Conservation (phyloP, 2,329 filamentous ascomycete species). For the Paecilomyces dactylethromorphus region DNA sequence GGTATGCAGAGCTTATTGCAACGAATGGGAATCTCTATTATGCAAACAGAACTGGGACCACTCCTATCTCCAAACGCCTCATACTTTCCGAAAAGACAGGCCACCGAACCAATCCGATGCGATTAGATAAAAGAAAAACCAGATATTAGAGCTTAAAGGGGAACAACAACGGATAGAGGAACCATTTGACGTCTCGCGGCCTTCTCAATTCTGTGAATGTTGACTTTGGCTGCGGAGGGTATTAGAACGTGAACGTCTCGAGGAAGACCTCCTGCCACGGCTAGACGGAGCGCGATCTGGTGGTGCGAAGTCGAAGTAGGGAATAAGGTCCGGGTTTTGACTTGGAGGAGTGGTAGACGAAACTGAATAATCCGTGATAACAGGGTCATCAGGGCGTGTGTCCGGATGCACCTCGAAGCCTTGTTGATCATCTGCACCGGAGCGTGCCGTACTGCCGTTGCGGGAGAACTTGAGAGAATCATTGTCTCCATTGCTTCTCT, state of each 20-base stretch:
- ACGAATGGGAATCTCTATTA: not conserved
- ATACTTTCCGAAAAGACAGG: not conserved
- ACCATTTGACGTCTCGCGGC: not conserved
- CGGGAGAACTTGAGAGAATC: slow-evolving; percentile 33
- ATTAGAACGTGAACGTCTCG: slow-evolving; percentile 30
- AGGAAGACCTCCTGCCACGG: slow-evolving; percentile 29
- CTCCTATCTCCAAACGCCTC: not conserved
- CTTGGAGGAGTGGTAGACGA: slow-evolving; percentile 36
- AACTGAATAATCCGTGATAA: slow-evolving; percentile 28
- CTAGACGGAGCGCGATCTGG: slow-evolving; percentile 25
- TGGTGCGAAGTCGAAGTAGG: slow-evolving; percentile 38
- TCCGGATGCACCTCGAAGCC: slow-evolving; percentile 44
- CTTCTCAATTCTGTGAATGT: slow-evolving; percentile 8
- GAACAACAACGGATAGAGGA: not conserved
- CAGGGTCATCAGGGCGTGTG: slow-evolving; percentile 39
- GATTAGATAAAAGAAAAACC: not conserved
- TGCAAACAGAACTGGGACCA: not conserved
- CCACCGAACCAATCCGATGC: not conserved
- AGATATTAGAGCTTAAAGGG: not conserved
- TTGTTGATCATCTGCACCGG: slow-evolving; percentile 32
- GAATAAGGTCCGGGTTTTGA: slow-evolving; percentile 40
- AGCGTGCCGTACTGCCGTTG: slow-evolving; percentile 22
- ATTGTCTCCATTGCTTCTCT: slow-evolving; percentile 34
- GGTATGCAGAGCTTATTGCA: not conserved
- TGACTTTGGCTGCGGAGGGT: slow-evolving; percentile 16